phyloP scores from a whole-genome alignment of 345 rosid genomes.

The Moringa oleifera region DNA sequence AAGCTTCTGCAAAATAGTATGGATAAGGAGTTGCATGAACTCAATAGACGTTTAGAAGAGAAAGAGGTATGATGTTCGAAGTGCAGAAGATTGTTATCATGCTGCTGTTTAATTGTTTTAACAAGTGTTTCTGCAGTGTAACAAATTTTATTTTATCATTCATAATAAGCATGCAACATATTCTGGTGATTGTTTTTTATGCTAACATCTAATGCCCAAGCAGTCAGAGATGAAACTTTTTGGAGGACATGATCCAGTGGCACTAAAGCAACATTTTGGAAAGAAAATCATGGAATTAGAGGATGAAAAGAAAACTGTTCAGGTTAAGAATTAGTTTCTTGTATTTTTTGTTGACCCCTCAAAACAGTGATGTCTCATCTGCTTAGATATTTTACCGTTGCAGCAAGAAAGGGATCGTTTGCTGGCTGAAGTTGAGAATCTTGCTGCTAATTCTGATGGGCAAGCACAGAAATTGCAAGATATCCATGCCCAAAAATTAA shows the following conservation, averaged over 20 bases:
- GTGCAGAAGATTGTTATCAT: not conserved
- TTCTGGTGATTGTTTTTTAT: conserved; percentile 5
- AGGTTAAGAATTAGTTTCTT: conserved; percentile 41
- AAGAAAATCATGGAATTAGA: conserved; percentile 88
- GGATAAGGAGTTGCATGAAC: conserved; percentile 91
- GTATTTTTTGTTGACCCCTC: not conserved
- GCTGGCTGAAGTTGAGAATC: conserved; percentile 84
- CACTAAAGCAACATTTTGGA: conserved; percentile 91
- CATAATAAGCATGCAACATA: not conserved
- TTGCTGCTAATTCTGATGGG: conserved; percentile 72
- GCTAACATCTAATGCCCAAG: conserved; percentile 12
- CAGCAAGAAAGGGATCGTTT: conserved; percentile 93
- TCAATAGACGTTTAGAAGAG: conserved; percentile 84
- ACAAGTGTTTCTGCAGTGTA: not conserved
- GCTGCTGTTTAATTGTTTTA: not conserved
- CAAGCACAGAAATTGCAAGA: conserved; percentile 82
- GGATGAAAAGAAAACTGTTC: conserved; percentile 84
- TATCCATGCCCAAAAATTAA: conserved; percentile 75
- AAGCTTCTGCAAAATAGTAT: conserved; percentile 80
- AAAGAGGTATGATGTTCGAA: conserved; percentile 65
- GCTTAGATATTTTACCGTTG: conserved; percentile 15
- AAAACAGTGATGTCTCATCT: conserved; percentile 6
- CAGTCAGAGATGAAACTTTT: conserved; percentile 96
- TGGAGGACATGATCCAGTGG: conserved; percentile 63
- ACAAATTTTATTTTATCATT: not conserved